A percentile compares a stretch with the other conserved stretches of the same genome.
These are phyloP conservation scores for Didymella pinodella DNA, from an alignment of 2,329 filamentous ascomycete genomes.

Conservation along the genomic window DNA sequence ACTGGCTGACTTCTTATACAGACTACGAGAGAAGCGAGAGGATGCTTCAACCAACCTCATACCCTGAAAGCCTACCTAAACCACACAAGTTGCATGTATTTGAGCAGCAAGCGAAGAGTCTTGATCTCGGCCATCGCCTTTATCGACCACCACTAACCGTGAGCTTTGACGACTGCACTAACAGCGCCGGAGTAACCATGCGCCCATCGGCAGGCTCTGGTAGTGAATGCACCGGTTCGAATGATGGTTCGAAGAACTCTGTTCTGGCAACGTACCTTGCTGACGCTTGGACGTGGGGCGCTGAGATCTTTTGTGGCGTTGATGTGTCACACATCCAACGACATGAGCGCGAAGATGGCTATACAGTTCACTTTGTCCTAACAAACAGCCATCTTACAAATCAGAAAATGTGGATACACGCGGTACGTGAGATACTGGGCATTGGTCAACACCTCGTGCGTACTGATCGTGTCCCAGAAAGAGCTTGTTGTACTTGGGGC, in stretches of 20 bases:
- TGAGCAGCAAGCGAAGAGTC: not conserved
- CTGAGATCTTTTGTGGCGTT: slow-evolving; percentile 74
- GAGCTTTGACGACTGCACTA: slow-evolving; percentile 67
- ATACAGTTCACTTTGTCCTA: not conserved
- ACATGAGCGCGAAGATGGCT: not conserved
- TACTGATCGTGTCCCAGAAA: slow-evolving; percentile 43
- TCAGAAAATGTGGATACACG: slow-evolving; percentile 1
- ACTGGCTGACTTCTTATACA: not conserved
- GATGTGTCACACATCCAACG: slow-evolving; percentile 69
- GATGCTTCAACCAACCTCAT: slow-evolving; percentile 2
- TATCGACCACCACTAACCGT: slow-evolving; percentile 68
- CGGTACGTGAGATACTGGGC: not conserved
- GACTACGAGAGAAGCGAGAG: slow-evolving; percentile 3
- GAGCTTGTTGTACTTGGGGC: slow-evolving; percentile 72
- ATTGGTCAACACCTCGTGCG: not conserved
- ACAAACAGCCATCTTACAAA: not conserved
- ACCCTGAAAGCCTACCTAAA: not conserved
- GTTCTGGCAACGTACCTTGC: slow-evolving; percentile 72
- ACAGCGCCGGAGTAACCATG: slow-evolving; percentile 72
- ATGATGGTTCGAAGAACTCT: slow-evolving; percentile 73
- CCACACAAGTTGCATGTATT: not conserved
- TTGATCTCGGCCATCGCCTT: slow-evolving; percentile 59
- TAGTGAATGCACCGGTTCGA: slow-evolving; percentile 69
- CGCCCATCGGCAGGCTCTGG: slow-evolving; percentile 66
- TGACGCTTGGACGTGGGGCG: slow-evolving; percentile 76